Evolutionary conservation across 75 land plant genomes (phyloP), one percentile per base, ranked within the genome.

Genomic region (Isoetes taiwanensis): DNA sequence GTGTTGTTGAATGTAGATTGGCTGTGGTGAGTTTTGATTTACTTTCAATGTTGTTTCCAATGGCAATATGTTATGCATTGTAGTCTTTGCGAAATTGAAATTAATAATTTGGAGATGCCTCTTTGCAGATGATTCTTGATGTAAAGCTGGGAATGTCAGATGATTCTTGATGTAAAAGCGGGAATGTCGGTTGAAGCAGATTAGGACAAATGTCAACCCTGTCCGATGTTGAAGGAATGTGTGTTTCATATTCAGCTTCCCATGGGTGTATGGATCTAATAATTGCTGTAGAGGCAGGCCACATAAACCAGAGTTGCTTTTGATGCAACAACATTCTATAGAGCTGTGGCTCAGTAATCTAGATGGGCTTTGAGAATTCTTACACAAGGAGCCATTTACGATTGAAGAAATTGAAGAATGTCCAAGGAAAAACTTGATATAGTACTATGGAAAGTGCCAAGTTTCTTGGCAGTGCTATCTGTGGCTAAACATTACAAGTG

Each of bases 1-100:
- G 50, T 3, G 50, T 46, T 46, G 50, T 46, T 46, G 50, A 46
- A n/a, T 46, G 50, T 23, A 19, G 50, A 19, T 46, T 46, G 19
- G 50, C 50, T 46, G 50, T 23, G 6, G 50, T 46, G 25, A 46
- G 50, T 37, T 37, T 9, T n/a, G n/a, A n/a, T n/a, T n/a, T n/a
- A n/a, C n/a, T n/a, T n/a, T n/a, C n/a, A n/a, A n/a, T n/a, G n/a
- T n/a, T n/a, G n/a, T n/a, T n/a, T n/a, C n/a, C n/a, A n/a, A n/a
- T 37, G 9, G 14, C 14, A 37, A 37, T 37, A 37, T 37, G 14
- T 37, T 9, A 9, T 37, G 9, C 39, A 9, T 9, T 37, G 12
- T 37, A 9, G 12, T 37, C 39, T 37, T 14, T 37, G 39, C n/a
- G n/a, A n/a, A n/a, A n/a, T n/a, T n/a, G n/a, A n/a, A n/a, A n/a